These are phyloP conservation scores for Saccharomyces hybrid DNA, from an alignment of 1,139 yeast genomes.

Conservation along the genomic window DNA sequence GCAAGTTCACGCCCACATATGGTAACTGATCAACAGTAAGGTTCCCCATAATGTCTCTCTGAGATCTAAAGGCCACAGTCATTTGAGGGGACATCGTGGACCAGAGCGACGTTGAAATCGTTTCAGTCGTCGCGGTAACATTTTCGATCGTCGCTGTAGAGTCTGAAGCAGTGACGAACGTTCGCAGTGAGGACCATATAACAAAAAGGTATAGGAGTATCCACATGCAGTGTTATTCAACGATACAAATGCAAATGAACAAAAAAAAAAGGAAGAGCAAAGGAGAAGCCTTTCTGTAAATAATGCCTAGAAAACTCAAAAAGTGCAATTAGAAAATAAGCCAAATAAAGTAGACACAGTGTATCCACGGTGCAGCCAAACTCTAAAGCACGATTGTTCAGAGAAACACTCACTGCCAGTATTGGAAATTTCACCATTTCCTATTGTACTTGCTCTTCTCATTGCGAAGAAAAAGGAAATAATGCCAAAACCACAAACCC, in stretches of 20 bases:
- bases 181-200: background rate
- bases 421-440: background rate
- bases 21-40: constrained; percentile 52
- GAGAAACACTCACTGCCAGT: background rate
- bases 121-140: background rate
- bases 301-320: background rate
- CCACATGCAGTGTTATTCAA: background rate
- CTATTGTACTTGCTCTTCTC: background rate
- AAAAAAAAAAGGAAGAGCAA: background rate
- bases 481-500: background rate
- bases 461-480: background rate
- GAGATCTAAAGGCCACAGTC: constrained; percentile 47
- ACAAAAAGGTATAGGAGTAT: background rate
- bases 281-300: background rate
- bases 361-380: background rate
- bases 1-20: constrained; percentile 52
- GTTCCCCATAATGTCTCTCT: constrained; percentile 56
- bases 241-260: background rate
- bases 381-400: background rate
- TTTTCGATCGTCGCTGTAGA: background rate
- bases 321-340: background rate
- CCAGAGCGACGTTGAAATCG: constrained; percentile 14
- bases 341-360: background rate
- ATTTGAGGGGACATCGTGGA: constrained; percentile 21
- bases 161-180: background rate